Evolutionary conservation across 495 filamentous ascomycete genomes (phyloP).

Genomic region (Baudoinia panamericana): DNA sequence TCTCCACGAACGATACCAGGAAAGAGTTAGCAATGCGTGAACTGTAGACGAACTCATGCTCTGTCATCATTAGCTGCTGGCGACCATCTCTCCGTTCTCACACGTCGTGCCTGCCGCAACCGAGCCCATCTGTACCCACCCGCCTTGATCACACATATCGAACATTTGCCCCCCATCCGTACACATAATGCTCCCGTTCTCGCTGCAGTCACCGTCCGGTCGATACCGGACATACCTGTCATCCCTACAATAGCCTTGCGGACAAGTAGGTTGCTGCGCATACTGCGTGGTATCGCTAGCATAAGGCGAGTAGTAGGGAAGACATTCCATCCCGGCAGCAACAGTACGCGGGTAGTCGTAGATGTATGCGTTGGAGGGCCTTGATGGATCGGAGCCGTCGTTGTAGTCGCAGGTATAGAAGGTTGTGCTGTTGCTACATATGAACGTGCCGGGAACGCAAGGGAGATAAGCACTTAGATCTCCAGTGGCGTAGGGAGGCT

Average conservation of each 20-base stretch:
- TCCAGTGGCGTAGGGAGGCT: slow-evolving; percentile 17
- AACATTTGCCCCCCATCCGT: slow-evolving; percentile 11
- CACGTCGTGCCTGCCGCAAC: slow-evolving; percentile 17
- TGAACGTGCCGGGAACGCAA: slow-evolving; percentile 27
- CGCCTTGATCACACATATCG: slow-evolving; percentile 16
- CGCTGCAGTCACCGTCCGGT: slow-evolving; percentile 14
- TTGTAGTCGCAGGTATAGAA: slow-evolving; percentile 23
- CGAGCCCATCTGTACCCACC: slow-evolving; percentile 14
- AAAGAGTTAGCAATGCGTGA: too few species aligned
- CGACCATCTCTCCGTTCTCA: slow-evolving; percentile 14
- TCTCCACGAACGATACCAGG: not conserved
- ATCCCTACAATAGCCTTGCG: slow-evolving; percentile 17
- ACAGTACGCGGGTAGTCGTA: slow-evolving; percentile 21
- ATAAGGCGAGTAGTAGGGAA: slow-evolving; percentile 16
- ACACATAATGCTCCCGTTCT: slow-evolving; percentile 10
- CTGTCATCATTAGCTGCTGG: slow-evolving; percentile 1
- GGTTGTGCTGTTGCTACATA: slow-evolving; percentile 21
- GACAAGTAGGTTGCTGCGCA: slow-evolving; percentile 15
- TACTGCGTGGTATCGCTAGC: slow-evolving; percentile 7
- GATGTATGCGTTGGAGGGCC: slow-evolving; percentile 7
- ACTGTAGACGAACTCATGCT: too few species aligned
- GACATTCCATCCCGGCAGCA: slow-evolving; percentile 23
- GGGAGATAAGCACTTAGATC: slow-evolving; percentile 21
- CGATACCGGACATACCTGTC: slow-evolving; percentile 15
- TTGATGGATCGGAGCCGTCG: not conserved